Evolutionary conservation across 2,329 filamentous ascomycete species (phyloP), one percentile per base, ranked within the genome.

Genomic region (Pseudocercospora fijiensis): DNA sequence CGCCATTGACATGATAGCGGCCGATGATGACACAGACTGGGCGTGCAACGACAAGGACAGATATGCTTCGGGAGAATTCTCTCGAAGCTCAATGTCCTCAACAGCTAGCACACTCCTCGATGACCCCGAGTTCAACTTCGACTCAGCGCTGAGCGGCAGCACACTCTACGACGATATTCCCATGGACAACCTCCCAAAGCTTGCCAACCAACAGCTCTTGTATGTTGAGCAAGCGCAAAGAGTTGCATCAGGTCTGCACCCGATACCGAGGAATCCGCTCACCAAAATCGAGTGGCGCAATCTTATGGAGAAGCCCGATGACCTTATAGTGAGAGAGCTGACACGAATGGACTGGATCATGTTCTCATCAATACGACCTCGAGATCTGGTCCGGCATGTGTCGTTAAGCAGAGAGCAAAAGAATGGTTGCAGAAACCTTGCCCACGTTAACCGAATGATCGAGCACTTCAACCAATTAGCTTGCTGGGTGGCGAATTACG

Each of bases 331-430:
- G 16, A 88, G 90, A 64, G 95, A 99, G 77, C 85, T 99, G 72
- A 98, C 95, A 3, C 85, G 94, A 65, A 96, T 99, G 61, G 95
- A 99, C 78, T 98, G 94, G 94, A 88, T 96, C 76, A 95, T 98
- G 90, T 98, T 97, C 77, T 96, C 91, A 58, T 93, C 92, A 0
- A 96, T 98, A 66, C 88, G 92, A 26, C 90, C 96, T 61, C 90
- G 95, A 63, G 95, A 99, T 77, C 87, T 98, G 56, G 90, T 98
- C 47, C 90, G 95, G 4, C 91, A 97, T 74, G 93, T 97, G 68
- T 95, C 89, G 72, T 81, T 97, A 53, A 67, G 67, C 10, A 60
- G 67, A 16, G 64, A 67, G 7, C 90, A 90, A 76, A 89, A 90
- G 72, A 69, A 70, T 6, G 52, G 57, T 2, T 76, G 72, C 69